Conservation (phyloP, 1,139 yeast species). For the Taphrina confusa region DNA sequence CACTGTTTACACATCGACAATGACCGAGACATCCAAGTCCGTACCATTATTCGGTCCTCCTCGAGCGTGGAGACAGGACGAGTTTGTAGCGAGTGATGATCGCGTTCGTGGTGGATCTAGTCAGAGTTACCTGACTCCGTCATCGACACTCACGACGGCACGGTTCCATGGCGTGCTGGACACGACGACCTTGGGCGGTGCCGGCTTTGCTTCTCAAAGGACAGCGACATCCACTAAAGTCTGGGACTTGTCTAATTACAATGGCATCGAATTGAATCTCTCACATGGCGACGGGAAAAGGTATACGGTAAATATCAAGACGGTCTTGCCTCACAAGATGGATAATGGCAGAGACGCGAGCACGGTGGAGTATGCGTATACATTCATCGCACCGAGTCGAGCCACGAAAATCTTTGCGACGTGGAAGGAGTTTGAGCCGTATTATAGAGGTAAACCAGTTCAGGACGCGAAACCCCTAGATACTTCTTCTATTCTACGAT, state of each 20-base stretch:
- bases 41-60: constrained; percentile 31
- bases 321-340: constrained; percentile 9
- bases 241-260: constrained; percentile 33
- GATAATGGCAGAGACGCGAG: constrained; percentile 15
- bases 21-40: background rate
- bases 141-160: constrained; percentile 16
- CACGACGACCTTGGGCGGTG: constrained; percentile 35
- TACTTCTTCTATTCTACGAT: constrained; percentile 22
- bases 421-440: constrained; percentile 31
- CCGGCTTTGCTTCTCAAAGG: constrained; percentile 36
- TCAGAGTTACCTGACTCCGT: constrained; percentile 10
- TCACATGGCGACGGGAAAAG: constrained; percentile 24
- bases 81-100: constrained; percentile 30
- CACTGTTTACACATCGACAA: constrained; percentile 1
- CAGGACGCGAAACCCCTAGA: constrained; percentile 28
- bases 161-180: constrained; percentile 35
- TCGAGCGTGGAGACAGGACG: constrained; percentile 33
- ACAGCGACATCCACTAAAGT: constrained; percentile 11
- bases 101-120: constrained; percentile 35
- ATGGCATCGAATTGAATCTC: constrained; percentile 30
- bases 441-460: constrained; percentile 32
- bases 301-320: constrained; percentile 32
- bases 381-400: constrained; percentile 16
- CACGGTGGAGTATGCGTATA: constrained; percentile 25
- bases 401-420: constrained; percentile 6